Conservation (phyloP, 495 filamentous ascomycete species). For the Achaetomiella virescens region DNA sequence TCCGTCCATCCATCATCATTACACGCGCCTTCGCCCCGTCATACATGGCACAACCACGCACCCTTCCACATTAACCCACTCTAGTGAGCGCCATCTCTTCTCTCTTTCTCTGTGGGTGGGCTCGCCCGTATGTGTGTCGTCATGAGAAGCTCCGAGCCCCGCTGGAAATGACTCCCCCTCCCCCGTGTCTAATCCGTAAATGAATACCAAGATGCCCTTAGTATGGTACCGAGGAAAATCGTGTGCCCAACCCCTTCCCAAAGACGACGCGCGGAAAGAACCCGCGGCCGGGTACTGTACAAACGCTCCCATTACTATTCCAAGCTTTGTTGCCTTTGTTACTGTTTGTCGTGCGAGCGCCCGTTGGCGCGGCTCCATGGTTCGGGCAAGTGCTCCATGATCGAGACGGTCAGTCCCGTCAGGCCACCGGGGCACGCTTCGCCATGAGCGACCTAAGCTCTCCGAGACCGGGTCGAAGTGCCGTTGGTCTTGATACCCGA, state of each 20-base stretch:
- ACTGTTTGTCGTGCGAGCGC: not conserved
- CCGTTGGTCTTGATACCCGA: slow-evolving; percentile 46
- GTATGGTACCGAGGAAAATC: slow-evolving; percentile 16
- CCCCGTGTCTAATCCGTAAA: slow-evolving; percentile 31
- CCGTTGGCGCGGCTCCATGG: not conserved
- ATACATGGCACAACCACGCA: slow-evolving; percentile 1
- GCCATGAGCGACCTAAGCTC: slow-evolving; percentile 42
- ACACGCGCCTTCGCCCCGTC: slow-evolving; percentile 16
- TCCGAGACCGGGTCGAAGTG: slow-evolving; percentile 49
- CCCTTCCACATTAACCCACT: not conserved
- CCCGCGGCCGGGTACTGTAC: not conserved
- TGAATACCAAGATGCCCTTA: slow-evolving; percentile 29
- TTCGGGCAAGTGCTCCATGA: not conserved
- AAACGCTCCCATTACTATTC: slow-evolving; percentile 6
- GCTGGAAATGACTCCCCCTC: slow-evolving; percentile 20
- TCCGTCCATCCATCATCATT: slow-evolving; percentile 14
- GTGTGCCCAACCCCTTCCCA: not conserved
- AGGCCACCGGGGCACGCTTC: not conserved
- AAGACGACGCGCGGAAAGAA: not conserved
- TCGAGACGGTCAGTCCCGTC: no score
- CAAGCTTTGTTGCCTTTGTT: not conserved
- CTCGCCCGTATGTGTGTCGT: slow-evolving; percentile 16
- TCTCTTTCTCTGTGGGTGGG: not conserved
- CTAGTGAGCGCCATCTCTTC: slow-evolving; percentile 1
- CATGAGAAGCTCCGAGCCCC: slow-evolving; percentile 22